Evolutionary conservation across 164 flowering plant genomes (phyloP), one percentile per base, ranked within the genome.

Genomic region (Stephania cephalantha): DNA sequence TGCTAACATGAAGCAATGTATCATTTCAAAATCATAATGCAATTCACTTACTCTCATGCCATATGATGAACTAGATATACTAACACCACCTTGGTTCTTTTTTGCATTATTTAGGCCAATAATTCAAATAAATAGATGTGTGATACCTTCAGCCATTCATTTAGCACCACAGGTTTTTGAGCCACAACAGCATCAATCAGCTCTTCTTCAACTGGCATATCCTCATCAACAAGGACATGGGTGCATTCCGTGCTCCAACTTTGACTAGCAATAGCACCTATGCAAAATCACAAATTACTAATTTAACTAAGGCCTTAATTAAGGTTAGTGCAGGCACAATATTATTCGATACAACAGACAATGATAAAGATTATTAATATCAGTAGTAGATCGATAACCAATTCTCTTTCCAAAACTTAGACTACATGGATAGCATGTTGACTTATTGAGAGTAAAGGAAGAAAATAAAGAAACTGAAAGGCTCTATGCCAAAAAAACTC

Each of bases 111-210:
- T 58, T 58, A 18, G 64, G 64, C 9, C 53, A 48, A 48, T 48
- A 58, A 58, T 12, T 58, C n/a, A 58, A 58, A 58, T 13, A 58
- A 58, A 58, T 58, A 58, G 18, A 13, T 15, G 35, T 29, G 4
- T 48, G 30, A 35, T 88, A 94, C 98, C 96, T 92, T 86, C 61
- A 92, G 72, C 98, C 98, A 94, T 12, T 82, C 81, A 73, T 25
- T 58, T 11, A 73, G 78, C 65, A 86, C 82, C 30, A 91, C 73
- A 80, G 90, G 88, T 77, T 85, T 90, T 76, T 85, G 82, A 46
- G 85, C 85, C 75, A 86, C 74, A 75, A 94, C 79, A 69, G 92
- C 90, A 83, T 90, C 88, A 78, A 92, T 46, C 5, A 90, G 72
- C 45, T 84, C 88, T 76, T 82, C 88, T 25, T 79, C 85, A 15